phyloP scores from a whole-genome alignment of 345 rosid genomes.

The Anastatica hierochuntica region DNA sequence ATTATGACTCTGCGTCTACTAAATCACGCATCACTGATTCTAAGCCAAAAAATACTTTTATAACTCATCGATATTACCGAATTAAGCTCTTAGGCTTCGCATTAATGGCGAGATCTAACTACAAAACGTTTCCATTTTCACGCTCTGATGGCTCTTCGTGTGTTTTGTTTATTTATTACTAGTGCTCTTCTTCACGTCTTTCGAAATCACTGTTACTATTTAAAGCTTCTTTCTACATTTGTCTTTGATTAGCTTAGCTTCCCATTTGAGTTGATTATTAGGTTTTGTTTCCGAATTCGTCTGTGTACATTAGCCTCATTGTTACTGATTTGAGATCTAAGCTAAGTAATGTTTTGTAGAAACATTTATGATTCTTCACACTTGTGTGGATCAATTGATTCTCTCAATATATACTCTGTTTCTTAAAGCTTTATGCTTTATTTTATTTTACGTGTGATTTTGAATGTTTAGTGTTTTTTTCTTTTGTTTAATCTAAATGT shows the following conservation, averaged over 20 bases:
- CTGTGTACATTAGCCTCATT: slow-evolving; percentile 4
- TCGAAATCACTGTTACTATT: slow-evolving; percentile 9
- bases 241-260: background rate
- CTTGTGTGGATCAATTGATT: background rate
- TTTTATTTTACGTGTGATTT: background rate
- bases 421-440: background rate
- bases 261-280: background rate
- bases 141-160: background rate
- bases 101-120: slow-evolving; percentile 25
- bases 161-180: slow-evolving; percentile 17
- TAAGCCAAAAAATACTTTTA: background rate
- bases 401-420: too few relatives aligned
- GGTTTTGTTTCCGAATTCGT: background rate
- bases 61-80: slow-evolving; percentile 14
- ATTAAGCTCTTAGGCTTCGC: slow-evolving; percentile 11
- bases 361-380: slow-evolving; percentile 4
- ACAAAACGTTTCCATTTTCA: slow-evolving; percentile 1
- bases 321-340: slow-evolving; percentile 11
- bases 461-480: background rate
- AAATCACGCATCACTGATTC: background rate
- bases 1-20: slow-evolving; percentile 4
- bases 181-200: too few relatives aligned
- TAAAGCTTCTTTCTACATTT: slow-evolving; percentile 1
- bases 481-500: background rate
- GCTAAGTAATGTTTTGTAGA: background rate